A percentile compares a stretch with the other conserved stretches of the same genome.
Evolutionary conservation across 1,284 basidiomycete genomes (phyloP).

Genomic region (Abortiporus biennis): DNA sequence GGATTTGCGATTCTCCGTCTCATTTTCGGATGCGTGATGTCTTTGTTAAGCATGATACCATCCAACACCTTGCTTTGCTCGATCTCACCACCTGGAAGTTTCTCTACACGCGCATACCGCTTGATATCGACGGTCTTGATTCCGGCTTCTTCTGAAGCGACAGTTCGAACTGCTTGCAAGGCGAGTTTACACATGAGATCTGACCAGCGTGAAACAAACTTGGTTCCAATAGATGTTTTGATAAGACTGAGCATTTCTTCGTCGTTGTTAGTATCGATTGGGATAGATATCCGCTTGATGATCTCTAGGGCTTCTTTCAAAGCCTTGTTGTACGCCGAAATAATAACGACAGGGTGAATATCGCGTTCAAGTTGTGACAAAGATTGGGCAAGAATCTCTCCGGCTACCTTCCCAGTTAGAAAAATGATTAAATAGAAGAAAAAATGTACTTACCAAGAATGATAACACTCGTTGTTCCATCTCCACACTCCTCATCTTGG

Average conservation of each 20-base stretch:
- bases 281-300: conserved; percentile 82
- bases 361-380: conserved; percentile 90
- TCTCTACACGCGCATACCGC: conserved; percentile 96
- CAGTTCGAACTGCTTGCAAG: conserved; percentile 86
- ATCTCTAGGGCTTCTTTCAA: conserved; percentile 88
- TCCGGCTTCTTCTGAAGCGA: conserved; percentile 59
- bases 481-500: conserved; percentile 98
- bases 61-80: conserved; percentile 86
- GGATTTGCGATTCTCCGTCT: conserved; percentile 88
- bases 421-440: not conserved
- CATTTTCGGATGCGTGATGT: conserved; percentile 98
- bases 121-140: conserved; percentile 95
- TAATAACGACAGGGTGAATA: conserved; percentile 98
- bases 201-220: conserved; percentile 95
- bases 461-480: conserved; percentile 97
- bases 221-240: conserved; percentile 99
- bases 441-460: conserved; percentile 71
- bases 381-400: conserved; percentile 98
- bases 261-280: conserved; percentile 86
- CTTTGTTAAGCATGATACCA: conserved; percentile 98
- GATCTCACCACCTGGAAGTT: conserved; percentile 96
- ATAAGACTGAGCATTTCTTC: conserved; percentile 94
- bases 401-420: conserved; percentile 54
- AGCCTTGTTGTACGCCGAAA: conserved; percentile 95
- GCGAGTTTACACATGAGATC: conserved; percentile 97